phyloP scores from a whole-genome alignment of 2,329 filamentous ascomycete species.

The Chaetomiaceae sp. region DNA sequence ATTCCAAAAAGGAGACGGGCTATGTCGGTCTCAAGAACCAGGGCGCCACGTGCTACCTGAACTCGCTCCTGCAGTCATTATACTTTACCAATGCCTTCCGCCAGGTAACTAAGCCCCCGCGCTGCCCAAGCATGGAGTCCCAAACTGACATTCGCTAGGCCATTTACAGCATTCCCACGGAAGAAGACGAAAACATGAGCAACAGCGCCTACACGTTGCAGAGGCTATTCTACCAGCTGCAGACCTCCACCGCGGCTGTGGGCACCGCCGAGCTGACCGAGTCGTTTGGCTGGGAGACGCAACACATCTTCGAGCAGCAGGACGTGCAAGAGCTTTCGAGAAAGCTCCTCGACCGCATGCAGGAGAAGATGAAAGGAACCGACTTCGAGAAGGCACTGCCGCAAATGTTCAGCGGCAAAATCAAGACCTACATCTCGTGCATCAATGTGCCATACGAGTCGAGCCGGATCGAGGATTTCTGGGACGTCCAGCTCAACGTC shows the following conservation, averaged over 20 bases:
- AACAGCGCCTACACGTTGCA: conserved; percentile 95
- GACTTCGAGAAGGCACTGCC: conserved; percentile 83
- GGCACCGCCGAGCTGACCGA: conserved; percentile 89
- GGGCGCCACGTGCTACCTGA: conserved; percentile 85
- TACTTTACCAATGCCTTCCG: conserved; percentile 91
- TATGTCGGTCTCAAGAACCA: conserved; percentile 97
- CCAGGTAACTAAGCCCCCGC: conserved; percentile 54
- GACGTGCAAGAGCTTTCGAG: conserved; percentile 96
- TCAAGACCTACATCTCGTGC: conserved; percentile 98
- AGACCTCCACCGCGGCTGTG: conserved; percentile 79
- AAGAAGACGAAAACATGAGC: conserved; percentile 70
- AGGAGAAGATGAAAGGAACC: conserved; percentile 97
- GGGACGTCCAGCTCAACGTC: conserved; percentile 97
- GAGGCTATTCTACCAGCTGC: conserved; percentile 88
- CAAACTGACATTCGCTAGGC: conserved; percentile 51
- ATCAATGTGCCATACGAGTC: conserved; percentile 98
- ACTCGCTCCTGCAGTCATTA: conserved; percentile 76
- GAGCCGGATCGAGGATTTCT: conserved; percentile 92
- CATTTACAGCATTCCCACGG: conserved; percentile 94
- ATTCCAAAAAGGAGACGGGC: conserved; percentile 98
- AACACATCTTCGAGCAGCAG: conserved; percentile 97
- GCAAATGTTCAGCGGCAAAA: conserved; percentile 92
- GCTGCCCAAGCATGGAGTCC: conserved; percentile 2
- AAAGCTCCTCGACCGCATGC: conserved; percentile 95
- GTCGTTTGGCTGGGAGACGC: conserved; percentile 96